These are phyloP conservation scores for Kuraishia floccosa DNA, from an alignment of 805 yeast species.

Conservation along the genomic window DNA sequence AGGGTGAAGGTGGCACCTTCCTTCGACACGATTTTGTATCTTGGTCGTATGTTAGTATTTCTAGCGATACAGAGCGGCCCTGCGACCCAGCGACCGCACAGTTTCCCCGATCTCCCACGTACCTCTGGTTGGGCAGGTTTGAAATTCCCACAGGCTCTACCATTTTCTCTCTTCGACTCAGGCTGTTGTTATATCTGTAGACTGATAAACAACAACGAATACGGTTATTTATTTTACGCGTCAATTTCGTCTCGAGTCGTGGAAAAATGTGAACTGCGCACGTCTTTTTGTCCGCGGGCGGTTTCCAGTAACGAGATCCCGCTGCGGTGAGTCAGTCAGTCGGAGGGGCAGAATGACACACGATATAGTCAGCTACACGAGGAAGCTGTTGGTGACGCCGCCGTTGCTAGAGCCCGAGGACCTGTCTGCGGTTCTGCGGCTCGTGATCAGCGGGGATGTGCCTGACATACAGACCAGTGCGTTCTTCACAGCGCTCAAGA, in stretches of 20 bases:
- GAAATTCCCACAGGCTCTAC: conserved; percentile 58
- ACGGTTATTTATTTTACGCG: too few species aligned
- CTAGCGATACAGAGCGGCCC: background rate
- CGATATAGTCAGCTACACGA: too few species aligned
- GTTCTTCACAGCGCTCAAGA: conserved; percentile 68
- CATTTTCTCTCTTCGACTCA: too few species aligned
- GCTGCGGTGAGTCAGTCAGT: too few species aligned
- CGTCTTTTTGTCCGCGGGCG: too few species aligned
- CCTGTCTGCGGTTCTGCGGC: conserved; percentile 47
- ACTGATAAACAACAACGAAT: too few species aligned
- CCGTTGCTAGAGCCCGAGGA: conserved; percentile 56
- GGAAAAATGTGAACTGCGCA: too few species aligned
- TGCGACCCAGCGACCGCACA: background rate
- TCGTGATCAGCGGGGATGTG: conserved; percentile 49
- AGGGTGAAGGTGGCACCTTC: conserved; percentile 68
- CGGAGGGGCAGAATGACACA: conserved; percentile 1
- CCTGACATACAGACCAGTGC: conserved; percentile 65
- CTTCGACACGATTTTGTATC: conserved; percentile 66
- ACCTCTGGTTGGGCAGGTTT: conserved; percentile 66
- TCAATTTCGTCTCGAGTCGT: too few species aligned
- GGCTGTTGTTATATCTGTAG: too few species aligned
- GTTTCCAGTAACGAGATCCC: too few species aligned
- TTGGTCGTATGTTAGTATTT: conserved; percentile 8
- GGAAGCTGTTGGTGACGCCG: conserved; percentile 49
- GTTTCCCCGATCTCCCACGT: conserved; percentile 13